Conservation (phyloP, 2,329 filamentous ascomycete genomes). For the Lasiodiplodia gonubiensis region DNA sequence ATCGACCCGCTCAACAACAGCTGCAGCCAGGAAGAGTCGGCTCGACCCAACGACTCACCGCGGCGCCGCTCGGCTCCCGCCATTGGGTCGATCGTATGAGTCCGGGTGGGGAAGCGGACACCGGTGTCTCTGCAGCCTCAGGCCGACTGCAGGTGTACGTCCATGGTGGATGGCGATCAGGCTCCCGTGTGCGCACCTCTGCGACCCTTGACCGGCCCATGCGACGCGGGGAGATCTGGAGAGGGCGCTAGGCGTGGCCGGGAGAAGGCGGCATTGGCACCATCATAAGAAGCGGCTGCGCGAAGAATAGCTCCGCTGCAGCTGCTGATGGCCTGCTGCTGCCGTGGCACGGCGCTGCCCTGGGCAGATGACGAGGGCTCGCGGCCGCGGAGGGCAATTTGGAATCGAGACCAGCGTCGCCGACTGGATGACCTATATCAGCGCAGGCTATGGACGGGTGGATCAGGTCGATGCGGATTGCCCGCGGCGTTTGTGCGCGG, state of each 20-base stretch:
- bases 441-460: conserved; percentile 12
- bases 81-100: conserved; percentile 21
- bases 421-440: conserved; percentile 26
- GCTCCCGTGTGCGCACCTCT: not conserved
- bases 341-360: not conserved
- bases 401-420: conserved; percentile 11
- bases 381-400: conserved; percentile 7
- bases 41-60: conserved; percentile 6
- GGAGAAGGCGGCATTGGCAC: conserved; percentile 4
- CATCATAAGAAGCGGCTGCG: not conserved
- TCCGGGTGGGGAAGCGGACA: conserved; percentile 4
- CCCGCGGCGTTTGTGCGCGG: conserved; percentile 14
- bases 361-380: conserved; percentile 14
- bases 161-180: not conserved
- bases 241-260: not conserved
- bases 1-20: conserved; percentile 14
- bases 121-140: conserved; percentile 16
- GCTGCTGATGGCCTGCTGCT: not conserved
- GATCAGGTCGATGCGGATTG: conserved; percentile 5
- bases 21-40: conserved; percentile 15
- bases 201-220: not conserved
- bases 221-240: not conserved
- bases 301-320: conserved; percentile 6
- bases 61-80: conserved; percentile 2
- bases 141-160: conserved; percentile 2